phyloP scores from a whole-genome alignment of 2,329 filamentous ascomycete genomes.

The Hymenoscyphus linearis region DNA sequence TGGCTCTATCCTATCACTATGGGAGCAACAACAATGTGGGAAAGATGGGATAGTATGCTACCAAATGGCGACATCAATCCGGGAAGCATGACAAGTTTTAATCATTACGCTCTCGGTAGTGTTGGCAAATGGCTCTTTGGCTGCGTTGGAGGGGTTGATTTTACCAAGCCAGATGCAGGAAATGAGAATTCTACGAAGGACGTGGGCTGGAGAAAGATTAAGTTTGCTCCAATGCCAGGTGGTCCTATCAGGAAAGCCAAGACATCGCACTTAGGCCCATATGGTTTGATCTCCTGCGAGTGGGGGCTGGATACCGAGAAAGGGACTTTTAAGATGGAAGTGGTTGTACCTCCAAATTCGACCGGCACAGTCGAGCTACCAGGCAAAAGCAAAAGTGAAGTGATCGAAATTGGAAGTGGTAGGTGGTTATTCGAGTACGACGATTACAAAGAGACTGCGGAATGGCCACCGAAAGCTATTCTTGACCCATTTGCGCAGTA shows the following conservation, averaged over 20 bases:
- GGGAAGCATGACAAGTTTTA: constrained; percentile 26
- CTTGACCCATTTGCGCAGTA: constrained; percentile 9
- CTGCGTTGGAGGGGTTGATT: constrained; percentile 29
- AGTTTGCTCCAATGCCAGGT: constrained; percentile 31
- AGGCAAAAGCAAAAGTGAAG: constrained; percentile 9
- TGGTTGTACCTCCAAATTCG: constrained; percentile 22
- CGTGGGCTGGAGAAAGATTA: constrained; percentile 31
- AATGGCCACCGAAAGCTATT: constrained; percentile 19
- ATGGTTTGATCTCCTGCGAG: constrained; percentile 26
- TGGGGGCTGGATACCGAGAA: constrained; percentile 16
- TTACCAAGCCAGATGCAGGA: background rate
- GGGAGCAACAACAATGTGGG: constrained; percentile 28
- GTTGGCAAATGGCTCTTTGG: constrained; percentile 22
- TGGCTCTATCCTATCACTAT: constrained; percentile 28
- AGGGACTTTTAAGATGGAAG: constrained; percentile 13
- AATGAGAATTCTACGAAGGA: background rate
- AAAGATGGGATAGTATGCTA: constrained; percentile 28
- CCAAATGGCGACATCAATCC: constrained; percentile 25
- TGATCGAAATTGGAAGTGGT: constrained; percentile 18
- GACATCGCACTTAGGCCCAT: constrained; percentile 27
- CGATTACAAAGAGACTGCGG: constrained; percentile 8
- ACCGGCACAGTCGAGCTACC: constrained; percentile 25
- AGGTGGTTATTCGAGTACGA: constrained; percentile 10
- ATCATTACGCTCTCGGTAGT: constrained; percentile 26
- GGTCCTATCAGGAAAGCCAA: constrained; percentile 30